Base-by-base conservation (phyloP, 805 yeast genomes). In the Wickerhamiella sergipiensis region DNA sequence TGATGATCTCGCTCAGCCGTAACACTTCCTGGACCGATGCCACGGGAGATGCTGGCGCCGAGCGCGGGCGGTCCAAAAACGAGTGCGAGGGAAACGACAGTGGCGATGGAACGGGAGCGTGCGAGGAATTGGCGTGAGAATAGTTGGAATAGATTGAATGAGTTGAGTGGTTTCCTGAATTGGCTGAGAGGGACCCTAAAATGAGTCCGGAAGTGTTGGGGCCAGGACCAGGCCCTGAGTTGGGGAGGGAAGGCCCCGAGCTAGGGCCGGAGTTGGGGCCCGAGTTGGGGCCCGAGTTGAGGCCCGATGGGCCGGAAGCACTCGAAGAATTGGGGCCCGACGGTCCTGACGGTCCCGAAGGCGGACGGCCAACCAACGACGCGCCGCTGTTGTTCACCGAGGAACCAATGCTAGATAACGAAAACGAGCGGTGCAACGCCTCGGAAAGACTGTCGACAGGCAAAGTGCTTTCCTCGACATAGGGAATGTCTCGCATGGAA, bases 401-500 rank as follows among this genome's bases (percentile, higher is more conserved):
- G 19, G 46, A 43, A 23, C 29, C 46, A 3, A 43, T 43, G 33
- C 46, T 43, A 6, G 46, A 43, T 5, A 43, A 13, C 31, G 46
- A 43, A 23, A 43, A 43, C 13, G 46, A 43, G 19, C 33, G 46
- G 12, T 43, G 46, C 17, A 43, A 12, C 19, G 46, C 46, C 31
- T 43, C 46, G 19, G 46, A 23, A 9, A 43, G 15, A 17, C 46
- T n/a, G 9, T 43, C 46, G 19, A 43, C 24, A 2, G 23, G 46
- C 7, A 43, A 17, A 5, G 29, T 23, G 21, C 15, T 5, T 7
- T 57, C 39, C 29, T 56, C 57, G 12, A 59, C 61, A 12, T 52
- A 50, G 3, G 63, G 62, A 38, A 60, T 59, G 33, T 60, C 63
- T 6, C 61, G 49, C 45, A 59, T 48, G 12, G 59, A 54, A 19